Conservation (phyloP, 768 basidiomycete species). For the Leccinum boreale region DNA sequence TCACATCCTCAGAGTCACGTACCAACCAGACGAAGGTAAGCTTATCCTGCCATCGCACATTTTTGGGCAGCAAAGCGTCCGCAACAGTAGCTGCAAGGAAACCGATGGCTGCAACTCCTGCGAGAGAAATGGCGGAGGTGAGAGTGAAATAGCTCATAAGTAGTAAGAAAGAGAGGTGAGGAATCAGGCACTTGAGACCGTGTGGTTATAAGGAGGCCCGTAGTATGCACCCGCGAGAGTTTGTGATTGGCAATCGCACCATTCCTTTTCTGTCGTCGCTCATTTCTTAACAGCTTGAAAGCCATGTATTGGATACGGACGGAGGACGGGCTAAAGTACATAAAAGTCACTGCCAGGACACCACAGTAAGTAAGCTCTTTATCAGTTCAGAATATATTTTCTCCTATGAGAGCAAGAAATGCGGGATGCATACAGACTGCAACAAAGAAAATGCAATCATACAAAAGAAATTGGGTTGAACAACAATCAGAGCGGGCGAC, state of each 20-base stretch:
- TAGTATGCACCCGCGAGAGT: background rate
- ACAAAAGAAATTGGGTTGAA: background rate
- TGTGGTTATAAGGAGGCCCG: background rate
- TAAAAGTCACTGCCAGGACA: background rate
- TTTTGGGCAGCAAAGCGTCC: slow-evolving; percentile 57
- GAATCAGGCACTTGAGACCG: background rate
- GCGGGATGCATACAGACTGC: slow-evolving; percentile 12
- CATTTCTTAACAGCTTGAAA: background rate
- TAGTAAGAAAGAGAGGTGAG: background rate
- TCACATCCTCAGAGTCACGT: slow-evolving; percentile 19
- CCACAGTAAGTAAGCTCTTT: background rate
- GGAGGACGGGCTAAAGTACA: background rate
- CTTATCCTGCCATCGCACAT: slow-evolving; percentile 59
- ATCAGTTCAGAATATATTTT: slow-evolving; percentile 1
- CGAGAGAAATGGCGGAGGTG: slow-evolving; percentile 64
- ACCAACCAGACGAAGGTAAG: slow-evolving; percentile 81
- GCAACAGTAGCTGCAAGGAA: slow-evolving; percentile 51
- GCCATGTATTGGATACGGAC: background rate
- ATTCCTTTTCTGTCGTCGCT: too few species aligned
- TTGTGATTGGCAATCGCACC: too few species aligned
- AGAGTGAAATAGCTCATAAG: slow-evolving; percentile 42
- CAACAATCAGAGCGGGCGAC: slow-evolving; percentile 4
- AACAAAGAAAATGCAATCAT: slow-evolving; percentile 13
- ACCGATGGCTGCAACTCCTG: slow-evolving; percentile 51
- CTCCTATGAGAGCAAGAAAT: slow-evolving; percentile 4